These are phyloP conservation scores for Exobasidium cylindrosporum DNA, from an alignment of 1,284 basidiomycete species.

Conservation along the genomic window DNA sequence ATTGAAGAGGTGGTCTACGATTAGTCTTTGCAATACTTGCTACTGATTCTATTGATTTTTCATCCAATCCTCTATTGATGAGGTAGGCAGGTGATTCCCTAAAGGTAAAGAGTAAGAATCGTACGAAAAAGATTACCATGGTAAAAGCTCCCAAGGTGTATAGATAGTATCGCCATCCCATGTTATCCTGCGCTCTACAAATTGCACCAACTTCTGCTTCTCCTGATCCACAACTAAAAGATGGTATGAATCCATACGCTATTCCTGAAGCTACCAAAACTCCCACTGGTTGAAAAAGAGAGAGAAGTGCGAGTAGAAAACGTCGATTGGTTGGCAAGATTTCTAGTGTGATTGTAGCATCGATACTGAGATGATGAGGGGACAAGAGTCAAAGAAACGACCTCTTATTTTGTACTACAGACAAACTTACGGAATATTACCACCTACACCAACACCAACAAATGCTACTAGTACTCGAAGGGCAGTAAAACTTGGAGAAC, in stretches of 20 bases:
- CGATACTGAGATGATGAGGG: conserved; percentile 18
- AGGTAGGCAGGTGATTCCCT: conserved; percentile 49
- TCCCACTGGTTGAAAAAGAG: conserved; percentile 50
- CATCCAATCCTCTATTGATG: conserved; percentile 37
- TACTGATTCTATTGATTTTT: conserved; percentile 35
- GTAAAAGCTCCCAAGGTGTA: conserved; percentile 49
- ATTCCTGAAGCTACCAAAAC: conserved; percentile 42
- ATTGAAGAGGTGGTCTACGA: conserved; percentile 54
- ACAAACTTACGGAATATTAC: conserved; percentile 32
- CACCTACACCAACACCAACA: conserved; percentile 43
- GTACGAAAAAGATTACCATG: conserved; percentile 44
- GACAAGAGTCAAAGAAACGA: neutral
- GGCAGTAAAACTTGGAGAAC: conserved; percentile 31
- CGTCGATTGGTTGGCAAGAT: conserved; percentile 35
- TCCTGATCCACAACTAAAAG: conserved; percentile 29
- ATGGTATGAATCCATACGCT: conserved; percentile 46
- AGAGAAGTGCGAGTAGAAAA: conserved; percentile 38
- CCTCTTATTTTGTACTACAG: neutral
- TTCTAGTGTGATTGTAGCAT: conserved; percentile 46
- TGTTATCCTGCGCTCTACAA: conserved; percentile 36
- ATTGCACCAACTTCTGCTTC: conserved; percentile 11
- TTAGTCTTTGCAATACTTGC: conserved; percentile 34
- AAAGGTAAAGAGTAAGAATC: conserved; percentile 47
- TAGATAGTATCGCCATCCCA: conserved; percentile 52
- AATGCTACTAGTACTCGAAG: conserved; percentile 38